Conservation (phyloP, 2,329 filamentous ascomycete genomes). For the Alternaria consortialis region DNA sequence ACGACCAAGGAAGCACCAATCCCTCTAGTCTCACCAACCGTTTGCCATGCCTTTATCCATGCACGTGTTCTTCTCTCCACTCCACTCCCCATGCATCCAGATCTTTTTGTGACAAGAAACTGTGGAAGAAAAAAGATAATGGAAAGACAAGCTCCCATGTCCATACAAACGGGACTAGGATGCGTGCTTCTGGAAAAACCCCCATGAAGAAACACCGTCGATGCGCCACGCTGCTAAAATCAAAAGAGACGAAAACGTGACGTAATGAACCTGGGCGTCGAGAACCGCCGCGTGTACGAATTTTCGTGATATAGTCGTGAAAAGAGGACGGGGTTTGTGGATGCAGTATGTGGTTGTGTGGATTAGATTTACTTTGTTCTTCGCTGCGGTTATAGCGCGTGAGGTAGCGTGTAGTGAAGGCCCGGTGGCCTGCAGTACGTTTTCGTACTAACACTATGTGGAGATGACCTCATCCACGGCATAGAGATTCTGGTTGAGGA, state of each 20-base stretch:
- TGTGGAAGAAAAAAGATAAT: neutral
- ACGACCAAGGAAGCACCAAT: neutral
- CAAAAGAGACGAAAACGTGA: slow-evolving; percentile 1
- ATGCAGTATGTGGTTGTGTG: neutral
- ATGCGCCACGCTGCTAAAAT: slow-evolving; percentile 26
- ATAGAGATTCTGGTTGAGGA: slow-evolving; percentile 88
- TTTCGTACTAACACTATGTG: neutral
- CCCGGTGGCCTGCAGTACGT: neutral
- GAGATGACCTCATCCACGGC: slow-evolving; percentile 71
- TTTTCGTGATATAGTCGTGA: slow-evolving; percentile 10
- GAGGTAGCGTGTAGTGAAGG: neutral
- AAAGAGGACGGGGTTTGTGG: neutral
- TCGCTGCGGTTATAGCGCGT: neutral
- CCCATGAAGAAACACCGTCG: slow-evolving; percentile 7
- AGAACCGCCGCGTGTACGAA: neutral
- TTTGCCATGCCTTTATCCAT: neutral
- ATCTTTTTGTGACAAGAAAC: neutral
- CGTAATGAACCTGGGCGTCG: slow-evolving; percentile 1
- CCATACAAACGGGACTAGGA: slow-evolving; percentile 1
- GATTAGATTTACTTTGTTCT: slow-evolving; percentile 4
- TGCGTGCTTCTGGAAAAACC: slow-evolving; percentile 1
- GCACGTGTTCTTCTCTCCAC: neutral
- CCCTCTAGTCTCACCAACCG: neutral
- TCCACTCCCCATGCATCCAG: neutral
- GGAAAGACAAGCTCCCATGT: neutral